Evolutionary conservation across 176 grass and related monocot species (phyloP), one percentile per base, ranked within the genome.

Genomic region (Lolium multiflorum): DNA sequence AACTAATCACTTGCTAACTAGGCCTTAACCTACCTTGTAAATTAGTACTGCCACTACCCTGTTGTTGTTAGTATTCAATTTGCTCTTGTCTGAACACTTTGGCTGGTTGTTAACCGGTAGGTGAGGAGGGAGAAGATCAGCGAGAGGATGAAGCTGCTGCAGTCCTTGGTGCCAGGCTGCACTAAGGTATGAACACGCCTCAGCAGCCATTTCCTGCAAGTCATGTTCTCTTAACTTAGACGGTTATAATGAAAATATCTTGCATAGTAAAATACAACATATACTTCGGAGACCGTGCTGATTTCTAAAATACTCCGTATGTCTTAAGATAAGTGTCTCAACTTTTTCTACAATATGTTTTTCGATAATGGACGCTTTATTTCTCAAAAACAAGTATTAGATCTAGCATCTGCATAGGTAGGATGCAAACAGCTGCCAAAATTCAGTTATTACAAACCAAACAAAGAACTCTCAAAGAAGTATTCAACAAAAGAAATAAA

Each of bases 71-170:
- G 31, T 71, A 4, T 17, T 80, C 46, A 59, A 69, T n/a, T 7
- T 58, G 5, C 13, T 18, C 5, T 13, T 7, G 17, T 10, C 48
- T 39, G 46, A 69, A 37, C 13, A 26, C 6, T 62, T 59, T 28
- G 25, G 22, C 13, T 25, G n/a, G 22, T 52, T 38, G 58, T 39
- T 56, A 48, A 52, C 78, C 44, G 78, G 65, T 71, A 94, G 93
- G 90, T 90, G 68, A 80, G 93, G 86, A 86, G 93, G 86, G 93
- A 94, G 82, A 92, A 85, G 82, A 94, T 94, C n/a, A 90, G 93
- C 31, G 88, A 94, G 79, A 90, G 79, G 93, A 94, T 94, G 93
- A 94, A 92, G 75, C 44, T 92, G 31, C 85, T 94, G 60, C 90
- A 92, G 84, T 91, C 88, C 37, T 82, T 94, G 7, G 93, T 94